Evolutionary conservation across 1,284 basidiomycete genomes (phyloP), one percentile per base, ranked within the genome.

Genomic region (Boletus coffeatus): DNA sequence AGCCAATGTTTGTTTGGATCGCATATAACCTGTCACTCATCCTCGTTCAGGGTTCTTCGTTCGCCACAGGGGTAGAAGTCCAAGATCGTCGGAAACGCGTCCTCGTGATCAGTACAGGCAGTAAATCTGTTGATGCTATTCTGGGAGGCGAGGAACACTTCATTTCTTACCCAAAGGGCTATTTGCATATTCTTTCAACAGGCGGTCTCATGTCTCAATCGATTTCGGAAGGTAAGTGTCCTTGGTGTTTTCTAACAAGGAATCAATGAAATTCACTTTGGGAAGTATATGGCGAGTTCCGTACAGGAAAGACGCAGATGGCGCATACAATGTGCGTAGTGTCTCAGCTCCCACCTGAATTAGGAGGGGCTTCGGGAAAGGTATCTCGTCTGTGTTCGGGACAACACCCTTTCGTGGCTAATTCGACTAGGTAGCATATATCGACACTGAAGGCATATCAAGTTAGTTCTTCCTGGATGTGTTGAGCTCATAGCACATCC

Each of bases 291-390:
- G 90, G 90, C 61, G 87, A 93, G 73, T 89, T 87, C 72, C 84
- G 90, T 21, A 94, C 92, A 0, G 92, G 92, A 50, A 94, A 96
- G 79, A 96, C 94, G 5, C 94, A 96, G 71, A 80, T 96, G 52
- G 92, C 92, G 32, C 94, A 96, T 76, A 97, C 94, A 8, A 89
- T 96, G 81, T 93, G 92, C 68, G 92, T 97, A 11, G 80, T 94
- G 8, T 78, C 92, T 3, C 95, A 97, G 71, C 83, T 97, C 41
- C 94, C 95, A 25, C 79, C 87, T 4, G 94, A 96, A 61, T 84
- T 95, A 72, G 94, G 94, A 13, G 94, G 94, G 9, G 94, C 92
- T 1, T 83, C 88, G 29, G 94, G 94, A 57, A 96, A 96, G 80
- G 90, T 88, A 62, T 50, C 70, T 53, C 2, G 5, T 16, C 21